These are phyloP conservation scores for Madurella mycetomatis DNA, from an alignment of 2,329 filamentous ascomycete genomes.

Conservation along the genomic window DNA sequence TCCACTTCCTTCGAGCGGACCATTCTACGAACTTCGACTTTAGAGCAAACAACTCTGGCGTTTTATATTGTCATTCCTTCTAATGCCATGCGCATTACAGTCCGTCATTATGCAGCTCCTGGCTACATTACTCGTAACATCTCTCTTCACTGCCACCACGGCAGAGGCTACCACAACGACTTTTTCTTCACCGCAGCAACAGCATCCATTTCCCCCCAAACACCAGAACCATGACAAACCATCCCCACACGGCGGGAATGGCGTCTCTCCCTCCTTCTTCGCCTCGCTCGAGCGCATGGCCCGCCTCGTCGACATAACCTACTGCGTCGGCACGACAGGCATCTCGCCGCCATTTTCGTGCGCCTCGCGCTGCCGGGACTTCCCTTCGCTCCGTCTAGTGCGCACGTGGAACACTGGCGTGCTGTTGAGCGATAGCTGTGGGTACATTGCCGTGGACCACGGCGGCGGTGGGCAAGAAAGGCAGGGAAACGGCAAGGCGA, in stretches of 20 bases:
- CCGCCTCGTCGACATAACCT: constrained; percentile 89
- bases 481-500: constrained; percentile 34
- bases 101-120: too few species aligned
- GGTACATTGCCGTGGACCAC: constrained; percentile 84
- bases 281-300: constrained; percentile 78
- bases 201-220: neutral
- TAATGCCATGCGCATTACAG: too few species aligned
- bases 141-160: neutral
- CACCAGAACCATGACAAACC: neutral
- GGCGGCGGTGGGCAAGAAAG: constrained; percentile 9
- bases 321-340: constrained; percentile 84
- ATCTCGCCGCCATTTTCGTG: constrained; percentile 81
- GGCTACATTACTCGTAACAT: neutral
- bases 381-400: constrained; percentile 72
- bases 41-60: neutral
- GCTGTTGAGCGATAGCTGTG: constrained; percentile 83
- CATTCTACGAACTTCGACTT: too few species aligned
- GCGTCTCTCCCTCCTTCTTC: constrained; percentile 63
- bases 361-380: constrained; percentile 78
- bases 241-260: neutral
- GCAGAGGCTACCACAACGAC: neutral
- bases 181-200: neutral
- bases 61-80: neutral
- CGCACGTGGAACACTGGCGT: constrained; percentile 88
- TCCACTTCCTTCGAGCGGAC: neutral